Percentiles rank a stretch among this genome's conserved stretches.
Evolutionary conservation across 441 rosid species (phyloP).

Genomic region (Gossypium davidsonii): DNA sequence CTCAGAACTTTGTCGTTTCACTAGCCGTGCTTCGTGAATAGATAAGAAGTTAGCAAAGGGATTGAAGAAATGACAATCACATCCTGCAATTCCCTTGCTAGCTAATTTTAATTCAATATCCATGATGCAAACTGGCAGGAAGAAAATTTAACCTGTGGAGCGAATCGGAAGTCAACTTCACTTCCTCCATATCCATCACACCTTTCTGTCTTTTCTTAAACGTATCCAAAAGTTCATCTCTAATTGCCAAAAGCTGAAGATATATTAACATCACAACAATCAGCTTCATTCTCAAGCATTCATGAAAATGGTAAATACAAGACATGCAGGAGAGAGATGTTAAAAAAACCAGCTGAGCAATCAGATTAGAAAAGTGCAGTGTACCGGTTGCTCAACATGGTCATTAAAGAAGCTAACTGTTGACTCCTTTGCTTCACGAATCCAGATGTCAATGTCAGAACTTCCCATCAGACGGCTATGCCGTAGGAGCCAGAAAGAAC

Average conservation of each 20-base stretch:
- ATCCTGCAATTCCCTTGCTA: neutral
- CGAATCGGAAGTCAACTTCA: constrained; percentile 74
- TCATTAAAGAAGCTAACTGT: constrained; percentile 60
- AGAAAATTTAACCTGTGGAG: constrained; percentile 54
- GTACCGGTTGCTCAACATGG: constrained; percentile 96
- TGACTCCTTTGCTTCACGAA: constrained; percentile 69
- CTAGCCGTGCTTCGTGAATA: neutral
- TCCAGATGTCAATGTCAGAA: constrained; percentile 86
- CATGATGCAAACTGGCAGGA: constrained; percentile 6
- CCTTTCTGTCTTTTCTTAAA: constrained; percentile 91
- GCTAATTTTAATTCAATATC: neutral
- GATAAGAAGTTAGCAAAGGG: neutral
- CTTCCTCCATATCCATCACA: constrained; percentile 84
- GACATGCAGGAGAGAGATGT: neutral
- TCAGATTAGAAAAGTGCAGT: constrained; percentile 15
- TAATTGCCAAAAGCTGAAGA: constrained; percentile 72
- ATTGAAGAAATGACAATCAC: neutral
- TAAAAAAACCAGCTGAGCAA: constrained; percentile 4
- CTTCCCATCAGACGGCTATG: constrained; percentile 95
- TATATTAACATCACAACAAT: constrained; percentile 17
- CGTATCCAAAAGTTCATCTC: constrained; percentile 93
- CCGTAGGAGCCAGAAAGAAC: constrained; percentile 73
- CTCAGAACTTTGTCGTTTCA: neutral
- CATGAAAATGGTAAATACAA: neutral
- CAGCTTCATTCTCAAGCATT: constrained; percentile 3